These are phyloP conservation scores for Moniliophthora roreri DNA, from an alignment of 1,284 basidiomycete genomes.

Conservation along the genomic window DNA sequence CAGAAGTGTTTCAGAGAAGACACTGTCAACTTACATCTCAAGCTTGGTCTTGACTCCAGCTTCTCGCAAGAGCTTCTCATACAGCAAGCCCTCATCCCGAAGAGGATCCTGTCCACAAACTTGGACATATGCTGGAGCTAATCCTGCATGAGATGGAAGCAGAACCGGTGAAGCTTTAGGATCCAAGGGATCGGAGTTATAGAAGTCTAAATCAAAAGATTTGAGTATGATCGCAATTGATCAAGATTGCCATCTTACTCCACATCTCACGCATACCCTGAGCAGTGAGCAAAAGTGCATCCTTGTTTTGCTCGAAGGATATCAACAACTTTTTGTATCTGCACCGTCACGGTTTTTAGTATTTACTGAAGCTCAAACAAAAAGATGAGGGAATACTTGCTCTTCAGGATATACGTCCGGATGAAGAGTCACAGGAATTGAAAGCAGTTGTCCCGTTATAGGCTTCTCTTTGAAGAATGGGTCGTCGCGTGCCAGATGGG, in stretches of 20 bases:
- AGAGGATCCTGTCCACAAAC: slow-evolving; percentile 16
- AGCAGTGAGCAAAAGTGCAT: no score
- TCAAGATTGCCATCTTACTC: neutral
- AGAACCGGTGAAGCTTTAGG: slow-evolving; percentile 9
- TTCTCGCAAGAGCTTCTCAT: slow-evolving; percentile 12
- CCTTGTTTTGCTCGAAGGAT: slow-evolving; percentile 13
- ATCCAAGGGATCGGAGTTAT: slow-evolving; percentile 4
- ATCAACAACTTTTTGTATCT: slow-evolving; percentile 12
- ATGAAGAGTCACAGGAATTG: slow-evolving; percentile 12
- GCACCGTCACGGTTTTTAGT: neutral
- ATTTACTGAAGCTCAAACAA: neutral
- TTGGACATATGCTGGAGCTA: slow-evolving; percentile 12
- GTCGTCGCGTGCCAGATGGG: slow-evolving; percentile 11
- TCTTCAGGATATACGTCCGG: slow-evolving; percentile 9
- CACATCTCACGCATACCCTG: neutral
- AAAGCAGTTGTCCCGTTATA: slow-evolving; percentile 15
- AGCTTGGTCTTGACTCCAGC: slow-evolving; percentile 6
- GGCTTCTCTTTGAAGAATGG: slow-evolving; percentile 10
- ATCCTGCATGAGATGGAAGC: slow-evolving; percentile 7
- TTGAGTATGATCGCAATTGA: neutral
- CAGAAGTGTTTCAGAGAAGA: no score
- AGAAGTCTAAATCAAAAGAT: neutral
- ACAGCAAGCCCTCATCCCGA: slow-evolving; percentile 15
- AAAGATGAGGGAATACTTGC: neutral
- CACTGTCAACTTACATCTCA: slow-evolving; percentile 10